These are phyloP conservation scores for Eucalyptus dawsonii DNA, from an alignment of 345 rosid genomes.

Conservation along the genomic window DNA sequence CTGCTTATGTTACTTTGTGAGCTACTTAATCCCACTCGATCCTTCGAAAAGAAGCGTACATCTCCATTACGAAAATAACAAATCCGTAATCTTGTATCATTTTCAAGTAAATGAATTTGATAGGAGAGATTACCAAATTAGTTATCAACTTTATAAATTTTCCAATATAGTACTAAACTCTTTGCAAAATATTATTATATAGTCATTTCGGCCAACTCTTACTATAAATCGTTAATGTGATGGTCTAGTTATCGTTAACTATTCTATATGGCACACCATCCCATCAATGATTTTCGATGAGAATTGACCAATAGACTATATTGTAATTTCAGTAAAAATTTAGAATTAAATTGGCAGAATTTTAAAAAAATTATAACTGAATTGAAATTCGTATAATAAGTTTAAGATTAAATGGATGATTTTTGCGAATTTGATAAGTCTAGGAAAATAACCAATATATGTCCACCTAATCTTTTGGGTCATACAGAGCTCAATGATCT, in stretches of 20 bases:
- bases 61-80: background rate
- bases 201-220: background rate
- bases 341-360: background rate
- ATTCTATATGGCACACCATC: background rate
- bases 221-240: accelerated
- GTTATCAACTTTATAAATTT: background rate
- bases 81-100: background rate
- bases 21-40: background rate
- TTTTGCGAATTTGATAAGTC: background rate
- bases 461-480: background rate
- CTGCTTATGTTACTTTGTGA: background rate
- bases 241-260: background rate
- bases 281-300: background rate
- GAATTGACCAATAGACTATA: background rate
- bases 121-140: background rate
- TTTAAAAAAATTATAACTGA: background rate
- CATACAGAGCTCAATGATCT: background rate
- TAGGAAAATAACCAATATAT: background rate
- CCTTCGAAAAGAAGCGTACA: background rate
- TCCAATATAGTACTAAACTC: background rate
- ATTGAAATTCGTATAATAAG: background rate
- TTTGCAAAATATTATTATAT: background rate
- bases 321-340: background rate
- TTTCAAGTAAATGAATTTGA: background rate
- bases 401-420: background rate